Conservation (phyloP, 331 rosid genomes). For the Ulmus americana region DNA sequence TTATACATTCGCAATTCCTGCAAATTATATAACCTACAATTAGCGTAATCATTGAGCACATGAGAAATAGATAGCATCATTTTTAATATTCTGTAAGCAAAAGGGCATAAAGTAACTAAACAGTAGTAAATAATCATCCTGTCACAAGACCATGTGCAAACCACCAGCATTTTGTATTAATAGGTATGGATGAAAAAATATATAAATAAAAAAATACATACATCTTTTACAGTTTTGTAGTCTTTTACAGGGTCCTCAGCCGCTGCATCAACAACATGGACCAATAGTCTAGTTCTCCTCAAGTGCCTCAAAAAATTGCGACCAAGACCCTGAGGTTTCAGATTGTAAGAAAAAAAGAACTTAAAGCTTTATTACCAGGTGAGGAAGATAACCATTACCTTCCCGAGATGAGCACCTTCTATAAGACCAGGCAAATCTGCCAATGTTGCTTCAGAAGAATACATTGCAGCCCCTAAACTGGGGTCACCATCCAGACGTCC, state of each 20-base stretch:
- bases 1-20: slow-evolving; percentile 97
- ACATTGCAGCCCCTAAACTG: slow-evolving; percentile 86
- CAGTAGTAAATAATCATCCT: too few relatives aligned
- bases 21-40: slow-evolving; percentile 28
- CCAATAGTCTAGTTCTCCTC: slow-evolving; percentile 81
- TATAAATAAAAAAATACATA: slow-evolving; percentile 24
- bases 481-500: slow-evolving; percentile 96
- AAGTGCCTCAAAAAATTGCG: slow-evolving; percentile 91
- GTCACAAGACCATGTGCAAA: too few relatives aligned
- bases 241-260: slow-evolving; percentile 72
- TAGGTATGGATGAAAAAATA: not conserved
- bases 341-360: slow-evolving; percentile 18
- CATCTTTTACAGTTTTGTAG: slow-evolving; percentile 90
- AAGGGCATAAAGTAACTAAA: too few relatives aligned
- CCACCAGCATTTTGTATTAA: too few relatives aligned
- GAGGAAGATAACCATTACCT: slow-evolving; percentile 49
- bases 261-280: slow-evolving; percentile 93
- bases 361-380: slow-evolving; percentile 1
- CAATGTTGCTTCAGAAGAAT: slow-evolving; percentile 81
- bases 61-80: not conserved
- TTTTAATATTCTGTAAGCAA: not conserved
- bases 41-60: not conserved
- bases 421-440: slow-evolving; percentile 99
- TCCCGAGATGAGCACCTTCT: slow-evolving; percentile 98
- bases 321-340: slow-evolving; percentile 73